Percentiles rank a stretch among this genome's conserved stretches.
Evolutionary conservation across 2,329 filamentous ascomycete species (phyloP).

Genomic region (Cercospora sp.): DNA sequence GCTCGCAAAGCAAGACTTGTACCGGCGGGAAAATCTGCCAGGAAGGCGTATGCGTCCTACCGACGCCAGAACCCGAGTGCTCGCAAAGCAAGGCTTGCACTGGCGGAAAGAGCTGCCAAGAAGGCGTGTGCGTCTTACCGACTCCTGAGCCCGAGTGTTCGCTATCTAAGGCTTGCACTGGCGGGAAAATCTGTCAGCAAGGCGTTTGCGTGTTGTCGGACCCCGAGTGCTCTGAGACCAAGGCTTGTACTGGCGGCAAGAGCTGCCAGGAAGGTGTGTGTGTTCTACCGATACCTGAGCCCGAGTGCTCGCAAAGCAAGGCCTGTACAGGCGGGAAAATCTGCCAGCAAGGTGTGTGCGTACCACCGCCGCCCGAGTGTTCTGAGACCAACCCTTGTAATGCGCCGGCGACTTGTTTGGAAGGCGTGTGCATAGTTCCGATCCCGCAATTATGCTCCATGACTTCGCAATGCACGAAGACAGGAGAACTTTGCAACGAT

Average conservation of each 20-base stretch:
- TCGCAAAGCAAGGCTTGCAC: too few relatives aligned
- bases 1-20: not conserved
- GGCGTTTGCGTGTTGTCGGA: too few relatives aligned
- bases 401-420: not conserved
- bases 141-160: too few relatives aligned
- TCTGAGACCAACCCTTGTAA: not conserved
- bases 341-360: not conserved
- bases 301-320: not conserved
- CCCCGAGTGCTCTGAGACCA: too few relatives aligned
- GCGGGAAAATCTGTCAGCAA: too few relatives aligned
- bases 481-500: not conserved
- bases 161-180: too few relatives aligned
- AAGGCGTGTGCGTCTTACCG: too few relatives aligned
- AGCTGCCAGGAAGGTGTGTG: too few relatives aligned
- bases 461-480: not conserved
- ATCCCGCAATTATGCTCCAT: not conserved
- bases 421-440: not conserved
- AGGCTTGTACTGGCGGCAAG: too few relatives aligned
- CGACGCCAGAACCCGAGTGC: too few relatives aligned
- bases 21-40: not conserved
- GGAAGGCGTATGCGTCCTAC: not conserved
- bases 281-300: not conserved
- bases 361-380: not conserved
- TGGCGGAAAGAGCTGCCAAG: too few relatives aligned
- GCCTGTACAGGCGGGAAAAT: not conserved